These are phyloP conservation scores for Annulohypoxylon maeteangense DNA, from an alignment of 495 filamentous ascomycete genomes.

Conservation along the genomic window DNA sequence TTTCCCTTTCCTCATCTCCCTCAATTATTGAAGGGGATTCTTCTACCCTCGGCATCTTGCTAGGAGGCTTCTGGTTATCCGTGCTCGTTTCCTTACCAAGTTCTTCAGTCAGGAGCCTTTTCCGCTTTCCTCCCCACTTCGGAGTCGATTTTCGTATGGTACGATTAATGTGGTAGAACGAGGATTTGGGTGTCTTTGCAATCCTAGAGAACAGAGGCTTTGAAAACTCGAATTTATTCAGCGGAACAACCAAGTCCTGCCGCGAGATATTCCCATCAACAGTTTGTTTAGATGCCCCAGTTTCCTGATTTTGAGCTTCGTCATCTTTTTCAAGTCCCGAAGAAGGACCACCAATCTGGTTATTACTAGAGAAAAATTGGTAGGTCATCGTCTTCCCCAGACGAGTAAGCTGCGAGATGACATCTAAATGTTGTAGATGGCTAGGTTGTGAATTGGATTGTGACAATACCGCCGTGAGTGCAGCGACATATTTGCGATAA, in stretches of 20 bases:
- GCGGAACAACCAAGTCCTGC: background rate
- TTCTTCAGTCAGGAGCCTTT: slow-evolving; percentile 3
- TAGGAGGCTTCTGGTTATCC: background rate
- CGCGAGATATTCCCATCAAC: background rate
- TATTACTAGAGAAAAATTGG: slow-evolving; percentile 52
- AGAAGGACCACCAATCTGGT: slow-evolving; percentile 9
- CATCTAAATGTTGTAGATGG: slow-evolving; percentile 57
- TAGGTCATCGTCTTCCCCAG: slow-evolving; percentile 58
- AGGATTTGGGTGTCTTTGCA: slow-evolving; percentile 2
- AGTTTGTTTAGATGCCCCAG: background rate
- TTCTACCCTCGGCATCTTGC: slow-evolving; percentile 28
- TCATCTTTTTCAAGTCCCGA: background rate
- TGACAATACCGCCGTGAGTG: slow-evolving; percentile 53
- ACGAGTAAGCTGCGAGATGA: slow-evolving; percentile 54
- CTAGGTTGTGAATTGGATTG: slow-evolving; percentile 54
- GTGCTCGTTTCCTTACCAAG: background rate
- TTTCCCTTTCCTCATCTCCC: background rate
- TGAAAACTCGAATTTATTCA: slow-evolving; percentile 25
- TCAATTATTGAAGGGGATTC: background rate
- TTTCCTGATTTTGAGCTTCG: slow-evolving; percentile 1
- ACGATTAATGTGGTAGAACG: slow-evolving; percentile 15
- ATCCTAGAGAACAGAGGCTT: slow-evolving; percentile 26
- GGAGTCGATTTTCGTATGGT: slow-evolving; percentile 10
- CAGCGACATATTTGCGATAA: slow-evolving; percentile 58
- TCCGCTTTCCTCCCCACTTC: slow-evolving; percentile 17